Conservation (phyloP, 1,139 yeast species). For the Suhomyces yuchorum region DNA sequence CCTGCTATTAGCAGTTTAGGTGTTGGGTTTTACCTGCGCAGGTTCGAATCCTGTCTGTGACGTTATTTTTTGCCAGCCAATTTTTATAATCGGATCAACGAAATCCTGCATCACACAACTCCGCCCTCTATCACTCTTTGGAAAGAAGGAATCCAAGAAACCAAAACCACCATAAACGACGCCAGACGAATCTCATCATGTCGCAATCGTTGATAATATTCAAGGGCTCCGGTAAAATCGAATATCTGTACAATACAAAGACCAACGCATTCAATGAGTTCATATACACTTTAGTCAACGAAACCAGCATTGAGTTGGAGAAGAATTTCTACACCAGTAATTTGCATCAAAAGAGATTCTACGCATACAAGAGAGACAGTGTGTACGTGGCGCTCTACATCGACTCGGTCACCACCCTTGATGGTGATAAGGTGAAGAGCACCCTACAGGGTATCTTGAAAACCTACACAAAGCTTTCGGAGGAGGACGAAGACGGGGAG, state of each 20-base stretch:
- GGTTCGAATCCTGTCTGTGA: constrained; percentile 89
- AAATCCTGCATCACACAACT: neutral
- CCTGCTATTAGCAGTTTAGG: constrained; percentile 52
- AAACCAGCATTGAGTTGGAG: constrained; percentile 36
- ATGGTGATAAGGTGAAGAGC: constrained; percentile 40
- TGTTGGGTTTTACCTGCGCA: constrained; percentile 85
- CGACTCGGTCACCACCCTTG: constrained; percentile 44
- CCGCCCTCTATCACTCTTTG: neutral
- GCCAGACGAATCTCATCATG: constrained; percentile 15
- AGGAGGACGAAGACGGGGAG: constrained; percentile 20
- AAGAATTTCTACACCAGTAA: constrained; percentile 37
- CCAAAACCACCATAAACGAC: neutral
- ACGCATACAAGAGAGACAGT: constrained; percentile 32
- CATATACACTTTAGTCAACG: constrained; percentile 41
- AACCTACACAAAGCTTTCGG: constrained; percentile 34
- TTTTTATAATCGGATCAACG: constrained; percentile 2
- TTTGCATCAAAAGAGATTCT: constrained; percentile 40
- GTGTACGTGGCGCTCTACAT: constrained; percentile 42
- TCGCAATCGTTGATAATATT: constrained; percentile 39
- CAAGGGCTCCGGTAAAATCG: constrained; percentile 39
- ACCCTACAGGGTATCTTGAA: constrained; percentile 40
- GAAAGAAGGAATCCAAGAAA: neutral
- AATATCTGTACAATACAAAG: constrained; percentile 41
- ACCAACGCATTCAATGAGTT: constrained; percentile 46
- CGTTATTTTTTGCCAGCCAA: constrained; percentile 48